Conservation (phyloP, 495 filamentous ascomycete species). For the Entonaema liquescens region DNA sequence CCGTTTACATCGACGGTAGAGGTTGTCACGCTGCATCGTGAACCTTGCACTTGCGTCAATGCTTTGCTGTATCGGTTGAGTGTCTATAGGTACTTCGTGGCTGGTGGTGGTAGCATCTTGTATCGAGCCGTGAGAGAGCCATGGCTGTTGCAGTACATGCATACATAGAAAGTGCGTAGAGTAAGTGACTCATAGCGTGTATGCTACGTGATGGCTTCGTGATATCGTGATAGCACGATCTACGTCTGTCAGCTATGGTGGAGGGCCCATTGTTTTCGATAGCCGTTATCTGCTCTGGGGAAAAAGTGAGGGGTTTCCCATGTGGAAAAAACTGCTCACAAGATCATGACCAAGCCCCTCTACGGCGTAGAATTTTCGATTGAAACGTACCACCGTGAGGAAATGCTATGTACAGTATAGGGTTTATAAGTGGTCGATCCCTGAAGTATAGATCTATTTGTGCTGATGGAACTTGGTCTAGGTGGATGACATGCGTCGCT, state of each 20-base stretch:
- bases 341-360: slow-evolving; percentile 9
- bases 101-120: slow-evolving; percentile 10
- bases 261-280: background rate
- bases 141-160: slow-evolving; percentile 8
- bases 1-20: slow-evolving; percentile 26
- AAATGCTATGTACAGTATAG: slow-evolving; percentile 14
- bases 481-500: slow-evolving; percentile 35
- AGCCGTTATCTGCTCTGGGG: slow-evolving; percentile 1
- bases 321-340: slow-evolving; percentile 10
- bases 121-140: slow-evolving; percentile 25
- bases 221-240: slow-evolving; percentile 22
- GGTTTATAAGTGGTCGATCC: slow-evolving; percentile 3
- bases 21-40: slow-evolving; percentile 31
- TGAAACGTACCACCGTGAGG: slow-evolving; percentile 6
- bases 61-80: slow-evolving; percentile 38
- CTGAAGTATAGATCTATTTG: slow-evolving; percentile 15
- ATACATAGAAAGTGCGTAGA: slow-evolving; percentile 11
- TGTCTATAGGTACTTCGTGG: slow-evolving; percentile 10
- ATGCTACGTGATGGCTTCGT: slow-evolving; percentile 30
- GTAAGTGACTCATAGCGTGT: slow-evolving; percentile 26
- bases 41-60: slow-evolving; percentile 51
- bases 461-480: slow-evolving; percentile 27
- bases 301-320: slow-evolving; percentile 16
- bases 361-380: background rate
- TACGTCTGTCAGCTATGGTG: slow-evolving; percentile 2